A percentile compares a stretch with the other conserved stretches of the same genome.
Evolutionary conservation across 1,139 yeast species (phyloP).

Genomic region (Suhomyces bribrorum): DNA sequence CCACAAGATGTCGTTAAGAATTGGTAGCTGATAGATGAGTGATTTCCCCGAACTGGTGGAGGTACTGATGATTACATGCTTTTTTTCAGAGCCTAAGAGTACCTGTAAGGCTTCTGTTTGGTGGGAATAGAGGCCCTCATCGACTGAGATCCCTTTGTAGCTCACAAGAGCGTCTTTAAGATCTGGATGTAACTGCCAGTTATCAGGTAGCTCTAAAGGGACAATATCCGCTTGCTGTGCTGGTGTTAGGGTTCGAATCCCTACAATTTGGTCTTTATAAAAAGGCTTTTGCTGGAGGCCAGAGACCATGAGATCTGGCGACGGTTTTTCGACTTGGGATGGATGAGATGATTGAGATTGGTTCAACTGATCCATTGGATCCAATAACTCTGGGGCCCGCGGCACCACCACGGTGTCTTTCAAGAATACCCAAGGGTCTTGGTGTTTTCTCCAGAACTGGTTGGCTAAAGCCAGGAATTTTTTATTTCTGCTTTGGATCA

Average conservation of each 20-base stretch:
- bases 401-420: conserved; percentile 42
- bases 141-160: conserved; percentile 47
- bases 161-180: conserved; percentile 49
- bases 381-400: conserved; percentile 29
- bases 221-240: conserved; percentile 21
- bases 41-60: conserved; percentile 97
- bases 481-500: conserved; percentile 59
- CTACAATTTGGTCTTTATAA: conserved; percentile 64
- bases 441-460: conserved; percentile 33
- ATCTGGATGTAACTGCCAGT: conserved; percentile 48
- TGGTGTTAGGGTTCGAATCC: conserved; percentile 29
- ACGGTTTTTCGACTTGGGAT: conserved; percentile 19
- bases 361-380: conserved; percentile 38
- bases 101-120: conserved; percentile 76
- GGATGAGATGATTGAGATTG: background rate
- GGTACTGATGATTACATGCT: conserved; percentile 81
- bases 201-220: conserved; percentile 31
- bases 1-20: conserved; percentile 58
- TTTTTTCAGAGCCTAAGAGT: conserved; percentile 42
- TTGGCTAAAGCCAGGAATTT: conserved; percentile 51
- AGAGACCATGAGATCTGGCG: conserved; percentile 42
- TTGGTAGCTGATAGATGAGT: conserved; percentile 85
- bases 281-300: conserved; percentile 46
- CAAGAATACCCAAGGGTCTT: conserved; percentile 18
- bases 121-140: conserved; percentile 66